Evolutionary conservation across 371 early-diverging fungal genomes (phyloP), one percentile per base, ranked within the genome.

Genomic region (Mucor circinelloides): DNA sequence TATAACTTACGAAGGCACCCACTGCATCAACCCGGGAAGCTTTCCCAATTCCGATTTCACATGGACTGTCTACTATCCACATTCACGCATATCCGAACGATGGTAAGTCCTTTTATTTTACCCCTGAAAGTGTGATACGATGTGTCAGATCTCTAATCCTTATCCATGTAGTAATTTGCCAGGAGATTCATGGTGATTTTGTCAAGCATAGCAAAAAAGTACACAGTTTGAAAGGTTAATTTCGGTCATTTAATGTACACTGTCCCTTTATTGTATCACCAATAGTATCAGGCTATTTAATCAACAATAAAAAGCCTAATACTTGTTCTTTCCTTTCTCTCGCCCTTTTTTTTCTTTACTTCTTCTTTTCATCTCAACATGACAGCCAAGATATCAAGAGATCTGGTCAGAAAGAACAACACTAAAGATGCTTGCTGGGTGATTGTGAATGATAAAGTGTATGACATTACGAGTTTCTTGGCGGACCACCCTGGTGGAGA

Each of bases 361-460:
- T 58, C 46, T 17, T 30, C 42, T 60, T 21, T 54, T 21, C 34
- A 48, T 48, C 19, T 54, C 55, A 42, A 1, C 28, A 60, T 64
- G 64, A 17, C 56, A 15, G 28, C 30, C 32, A 28, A 19, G 7
- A 32, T 58, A 17, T 59, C 61, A 46, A 48, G 25, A 13, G 46
- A 10, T 19, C 59, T 70, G 63, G 94, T 99, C 13, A 84, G 91
- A 50, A 89, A 91, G 74, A 96, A 98, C 80, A 91, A 89, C 83
- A 91, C 76, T 57, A 85, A 85, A 55, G 80, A 93, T 5, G 96
- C 97, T 78, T 94, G 95, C 78, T 99, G 98, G 99, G 95, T 98
- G 58, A 87, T 95, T 73, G 91, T 99, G 17, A 90, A 95, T 67
- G 94, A 92, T 44, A 85, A 93, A 66, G 98, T 99, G n/a, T 89